Evolutionary conservation across 108 stramenopile species (phyloP), one percentile per base, ranked within the genome.

Genomic region (Cylindrotheca closterium): DNA sequence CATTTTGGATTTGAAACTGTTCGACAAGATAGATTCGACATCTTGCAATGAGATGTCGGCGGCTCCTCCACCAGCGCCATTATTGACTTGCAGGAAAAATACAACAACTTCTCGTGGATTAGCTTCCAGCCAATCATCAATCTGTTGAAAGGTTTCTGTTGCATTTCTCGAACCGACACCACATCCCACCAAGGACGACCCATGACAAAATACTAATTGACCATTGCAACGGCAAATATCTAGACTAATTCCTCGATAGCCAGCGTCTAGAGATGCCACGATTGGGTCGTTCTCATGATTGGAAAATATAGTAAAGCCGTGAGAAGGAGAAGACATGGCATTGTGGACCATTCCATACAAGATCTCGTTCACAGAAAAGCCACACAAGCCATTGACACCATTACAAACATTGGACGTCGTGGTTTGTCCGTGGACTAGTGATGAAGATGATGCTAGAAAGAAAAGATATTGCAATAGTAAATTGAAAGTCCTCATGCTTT

Each of bases 261-360:
- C 71, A 21, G 55, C 57, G 51, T 64, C 63, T 21, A 73, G 26
- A 2, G 71, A 49, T 5, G 64, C 71, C 29, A 59, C 58, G 22
- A 73, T 65, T 10, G 71, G 63, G 34, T 73, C 61, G 10, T 73
- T 42, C 15, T 60, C 55, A 32, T 91, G 80, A 67, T 87, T 91
- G 37, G 82, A 67, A 24, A 30, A 58, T 18, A 75, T 19, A 18
- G 66, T 3, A 27, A 70, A 71, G 26, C 84, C 80, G 45, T 81
- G 32, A 12, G 59, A 70, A 3, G 51, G 23, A 3, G 74, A 64
- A 15, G 84, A 70, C 71, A 76, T 78, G 30, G 84, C 87, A 59
- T 91, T 91, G 60, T 87, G 86, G n/a, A 86, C 72, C 54, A 69
- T 81, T 4, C 79, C 75, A 50, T 71, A 87, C 24, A 81, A 22